Percentiles rank a stretch among this genome's conserved stretches.
Evolutionary conservation across 225 moss, liverwort and hornwort species (phyloP).

Genomic region (Ulota crispa): DNA sequence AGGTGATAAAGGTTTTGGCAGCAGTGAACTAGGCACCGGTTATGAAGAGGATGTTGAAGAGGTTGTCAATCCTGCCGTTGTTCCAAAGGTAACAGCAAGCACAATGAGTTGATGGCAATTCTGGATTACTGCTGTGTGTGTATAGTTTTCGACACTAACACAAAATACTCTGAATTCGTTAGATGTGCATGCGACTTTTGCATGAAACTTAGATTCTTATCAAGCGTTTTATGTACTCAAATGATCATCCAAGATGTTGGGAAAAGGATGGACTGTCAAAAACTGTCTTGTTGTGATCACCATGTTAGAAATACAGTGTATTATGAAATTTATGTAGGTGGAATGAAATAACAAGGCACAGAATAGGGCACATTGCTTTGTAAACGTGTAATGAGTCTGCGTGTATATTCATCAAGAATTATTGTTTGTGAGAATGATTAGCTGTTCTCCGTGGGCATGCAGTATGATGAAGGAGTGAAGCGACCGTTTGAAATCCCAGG

Average conservation of each 20-base stretch:
- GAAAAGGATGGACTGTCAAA: too few relatives aligned
- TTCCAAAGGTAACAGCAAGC: constrained; percentile 27
- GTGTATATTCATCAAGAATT: background rate
- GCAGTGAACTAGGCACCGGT: constrained; percentile 56
- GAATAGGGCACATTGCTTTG: background rate
- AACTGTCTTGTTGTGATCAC: background rate
- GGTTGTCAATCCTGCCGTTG: constrained; percentile 1
- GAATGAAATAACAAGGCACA: background rate
- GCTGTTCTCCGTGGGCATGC: constrained; percentile 1
- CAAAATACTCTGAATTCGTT: background rate
- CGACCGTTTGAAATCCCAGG: background rate
- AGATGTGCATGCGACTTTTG: too few relatives aligned
- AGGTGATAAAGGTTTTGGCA: constrained; percentile 36
- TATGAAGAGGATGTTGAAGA: constrained; percentile 57
- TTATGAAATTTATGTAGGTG: background rate
- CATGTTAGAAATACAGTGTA: background rate
- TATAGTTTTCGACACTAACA: background rate
- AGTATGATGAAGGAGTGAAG: constrained; percentile 43
- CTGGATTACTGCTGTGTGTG: background rate
- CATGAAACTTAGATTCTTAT: background rate
- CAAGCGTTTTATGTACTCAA: background rate
- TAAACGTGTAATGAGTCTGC: background rate
- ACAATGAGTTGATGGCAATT: background rate
- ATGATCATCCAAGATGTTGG: background rate
- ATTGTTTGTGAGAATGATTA: background rate